Evolutionary conservation across 345 rosid genomes (phyloP), one percentile per base, ranked within the genome.

Genomic region (Salix brachista): DNA sequence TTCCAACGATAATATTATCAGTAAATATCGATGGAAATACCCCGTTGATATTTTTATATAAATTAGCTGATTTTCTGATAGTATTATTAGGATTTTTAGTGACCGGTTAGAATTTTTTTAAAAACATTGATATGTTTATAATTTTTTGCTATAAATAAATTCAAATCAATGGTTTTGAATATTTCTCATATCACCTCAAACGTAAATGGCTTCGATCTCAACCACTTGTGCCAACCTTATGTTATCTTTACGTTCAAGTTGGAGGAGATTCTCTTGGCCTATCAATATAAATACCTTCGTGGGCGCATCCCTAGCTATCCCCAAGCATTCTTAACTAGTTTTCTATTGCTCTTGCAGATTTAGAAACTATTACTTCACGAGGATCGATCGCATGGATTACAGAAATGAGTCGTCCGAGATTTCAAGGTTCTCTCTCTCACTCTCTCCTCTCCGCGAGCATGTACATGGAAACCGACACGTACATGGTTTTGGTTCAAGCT

Each of bases 331-430:
- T 42, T 19, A 25, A 11, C 41, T 46, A 62, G 8, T 26, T 17
- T 25, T 26, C 54, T 42, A 41, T 6, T 76, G 1, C 54, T 28
- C 71, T 68, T 52, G 41, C 1, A 62, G 56, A 25, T 17, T 62
- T 50, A 44, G 13, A 14, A 44, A n/a, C 52, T 5, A 44, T 2
- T 17, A 7, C 13, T 65, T 14, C 16, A 23, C 62, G 39, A 7
- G 30, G 34, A 4, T 32, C 34, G 41, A 50, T 54, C 44, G 21
- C 75, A 88, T 87, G 90, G 85, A 84, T 36, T 73, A 79, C 75
- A 80, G 87, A 80, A 77, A 69, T 67, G 90, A 81, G 52, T 74
- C 87, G 6, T 73, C 85, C 12, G 91, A 84, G 75, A 86, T 76
- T 66, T 74, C 72, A 66, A 87, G 94, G 94, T 87, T 56, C 28